Base-by-base conservation (phyloP, 1,284 basidiomycete species). In the Apiotrichum akiyoshidainum region DNA sequence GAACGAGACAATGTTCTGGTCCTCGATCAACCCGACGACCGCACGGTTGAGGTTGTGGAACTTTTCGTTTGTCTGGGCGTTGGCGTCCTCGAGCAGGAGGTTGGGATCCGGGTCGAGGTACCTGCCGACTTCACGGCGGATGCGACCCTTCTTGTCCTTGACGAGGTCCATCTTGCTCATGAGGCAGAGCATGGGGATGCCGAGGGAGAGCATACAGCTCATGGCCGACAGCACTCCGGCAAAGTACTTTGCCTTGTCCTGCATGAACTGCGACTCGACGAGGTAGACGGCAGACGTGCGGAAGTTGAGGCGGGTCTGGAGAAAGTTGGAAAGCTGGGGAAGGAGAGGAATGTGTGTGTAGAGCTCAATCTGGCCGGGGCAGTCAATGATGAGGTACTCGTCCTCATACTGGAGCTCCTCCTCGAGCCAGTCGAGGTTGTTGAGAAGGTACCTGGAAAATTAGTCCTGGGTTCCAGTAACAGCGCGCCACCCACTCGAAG, bases 141-240 rank as follows among this genome's bases (percentile, higher is more conserved):
- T 66, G 85, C 83, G 66, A 84, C 90, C 78, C 87, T 92, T 72
- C 86, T 81, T 55, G 57, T 81, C 65, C 86, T 87, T 90, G 39
- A 99, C 89, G 33, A 99, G 83, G 77, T 99, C 96, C 95, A 99
- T 99, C 79, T 99, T 99, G 56, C 90, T 95, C 88, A 99, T 92
- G 73, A 99, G 80, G 68, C 99, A 99, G 64, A 99, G 87, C 87
- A 93, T 96, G 0, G 93, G 91, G 44, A 97, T 86, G 71, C 98
- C 95, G 33, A 99, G 84, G 67, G 94, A 93, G 55, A 99, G 90
- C 96, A 99, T 99, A 47, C 94, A 92, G 48, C 90, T 94, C 93
- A 99, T 98, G 22, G 96, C 96, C 54, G 89, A 91, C 58, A 99
- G 82, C 1, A 98, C 94, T n/a, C 96, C 96, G 58, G 93, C 92